Evolutionary conservation across 23 red algal genomes (phyloP).

Genomic region (Pyropia yezoensis): DNA sequence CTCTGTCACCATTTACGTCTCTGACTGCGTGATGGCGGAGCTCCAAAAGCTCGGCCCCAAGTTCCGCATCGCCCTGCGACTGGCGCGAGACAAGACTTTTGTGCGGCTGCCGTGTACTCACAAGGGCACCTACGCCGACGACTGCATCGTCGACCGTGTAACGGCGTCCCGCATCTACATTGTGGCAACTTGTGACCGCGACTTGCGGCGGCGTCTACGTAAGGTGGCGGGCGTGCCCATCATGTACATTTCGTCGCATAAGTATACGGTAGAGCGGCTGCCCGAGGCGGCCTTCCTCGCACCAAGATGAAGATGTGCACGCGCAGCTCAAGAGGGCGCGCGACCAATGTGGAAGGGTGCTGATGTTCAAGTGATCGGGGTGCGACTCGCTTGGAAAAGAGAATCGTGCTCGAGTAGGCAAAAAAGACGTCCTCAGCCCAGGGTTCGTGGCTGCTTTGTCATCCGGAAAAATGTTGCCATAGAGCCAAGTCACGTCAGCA

Average conservation of each 20-base stretch:
- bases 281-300: constrained; percentile 32
- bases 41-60: constrained; percentile 92
- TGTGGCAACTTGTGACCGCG: constrained; percentile 91
- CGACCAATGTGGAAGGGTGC: no score
- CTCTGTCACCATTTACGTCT: constrained; percentile 53
- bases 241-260: constrained; percentile 89
- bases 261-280: constrained; percentile 90
- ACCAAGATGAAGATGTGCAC: no score
- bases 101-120: constrained; percentile 85
- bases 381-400: no score
- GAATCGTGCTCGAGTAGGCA: no score
- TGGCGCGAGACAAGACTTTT: constrained; percentile 64
- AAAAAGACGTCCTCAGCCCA: no score
- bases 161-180: constrained; percentile 80
- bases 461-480: no score
- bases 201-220: constrained; percentile 77
- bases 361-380: no score
- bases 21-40: constrained; percentile 97
- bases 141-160: constrained; percentile 87
- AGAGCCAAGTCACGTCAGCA: no score
- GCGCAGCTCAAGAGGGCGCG: no score
- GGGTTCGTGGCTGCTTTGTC: no score
- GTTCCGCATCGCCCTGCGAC: constrained; percentile 79
- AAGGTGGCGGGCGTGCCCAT: constrained; percentile 95
- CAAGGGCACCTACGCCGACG: constrained; percentile 98